These are phyloP conservation scores for Umbellularia californica DNA, from an alignment of 164 flowering plant species.

Conservation along the genomic window DNA sequence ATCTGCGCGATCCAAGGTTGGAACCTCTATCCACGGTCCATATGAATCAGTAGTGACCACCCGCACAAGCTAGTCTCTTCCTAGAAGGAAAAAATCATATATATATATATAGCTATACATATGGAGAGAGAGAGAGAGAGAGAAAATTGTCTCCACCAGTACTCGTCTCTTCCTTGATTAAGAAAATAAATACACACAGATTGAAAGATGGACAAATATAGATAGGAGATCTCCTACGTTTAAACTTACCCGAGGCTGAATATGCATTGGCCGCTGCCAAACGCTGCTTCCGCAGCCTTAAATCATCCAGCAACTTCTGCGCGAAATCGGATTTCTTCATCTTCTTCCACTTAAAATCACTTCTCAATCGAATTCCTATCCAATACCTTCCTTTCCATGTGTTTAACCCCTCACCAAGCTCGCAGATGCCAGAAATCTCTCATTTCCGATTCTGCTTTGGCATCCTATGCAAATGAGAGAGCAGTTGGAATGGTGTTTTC, in stretches of 20 bases:
- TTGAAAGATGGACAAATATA: no score
- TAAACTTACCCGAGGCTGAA: conserved; percentile 35
- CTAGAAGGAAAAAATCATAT: no score
- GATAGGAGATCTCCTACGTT: no score
- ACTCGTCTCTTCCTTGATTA: no score
- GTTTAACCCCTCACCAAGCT: not conserved
- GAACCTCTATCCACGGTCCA: no score
- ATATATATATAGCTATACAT: no score
- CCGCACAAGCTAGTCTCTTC: no score
- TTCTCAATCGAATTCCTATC: not conserved
- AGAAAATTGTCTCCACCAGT: no score
- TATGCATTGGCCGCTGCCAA: conserved; percentile 48
- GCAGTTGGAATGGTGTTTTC: conserved; percentile 56
- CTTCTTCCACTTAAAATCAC: conserved; percentile 27
- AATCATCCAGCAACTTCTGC: conserved; percentile 85
- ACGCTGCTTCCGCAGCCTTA: conserved; percentile 65
- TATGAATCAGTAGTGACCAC: no score
- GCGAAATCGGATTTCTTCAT: conserved; percentile 69
- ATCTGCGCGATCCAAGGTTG: no score
- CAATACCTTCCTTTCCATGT: not conserved
- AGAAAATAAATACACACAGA: no score
- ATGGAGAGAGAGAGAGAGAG: no score
- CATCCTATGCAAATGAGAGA: conserved; percentile 6
- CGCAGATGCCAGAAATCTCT: not conserved
- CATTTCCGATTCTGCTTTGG: conserved; percentile 1